phyloP scores from a whole-genome alignment of 345 rosid species.

The Brassica cretica region DNA sequence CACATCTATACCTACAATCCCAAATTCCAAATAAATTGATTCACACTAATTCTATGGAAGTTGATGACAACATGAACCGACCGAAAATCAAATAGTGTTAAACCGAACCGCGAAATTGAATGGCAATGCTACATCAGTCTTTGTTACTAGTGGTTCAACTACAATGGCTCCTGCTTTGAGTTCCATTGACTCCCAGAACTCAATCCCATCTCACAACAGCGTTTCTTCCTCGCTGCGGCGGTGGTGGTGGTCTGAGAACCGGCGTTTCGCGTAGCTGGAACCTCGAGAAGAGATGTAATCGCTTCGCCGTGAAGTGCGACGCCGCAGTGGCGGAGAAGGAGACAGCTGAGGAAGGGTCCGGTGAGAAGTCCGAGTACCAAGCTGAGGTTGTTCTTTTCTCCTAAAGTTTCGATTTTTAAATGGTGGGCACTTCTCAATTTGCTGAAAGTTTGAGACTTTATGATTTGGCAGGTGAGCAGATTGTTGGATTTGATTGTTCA shows the following conservation, averaged over 20 bases:
- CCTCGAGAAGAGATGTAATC: constrained; percentile 46
- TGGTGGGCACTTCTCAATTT: neutral
- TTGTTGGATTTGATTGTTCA: constrained; percentile 82
- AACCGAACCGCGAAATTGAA: too few relatives aligned
- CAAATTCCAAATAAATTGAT: too few relatives aligned
- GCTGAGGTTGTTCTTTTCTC: constrained; percentile 68
- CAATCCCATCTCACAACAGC: too few relatives aligned
- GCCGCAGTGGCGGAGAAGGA: constrained; percentile 90
- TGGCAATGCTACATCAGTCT: too few relatives aligned
- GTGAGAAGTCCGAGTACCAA: constrained; percentile 90
- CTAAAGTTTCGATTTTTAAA: neutral
- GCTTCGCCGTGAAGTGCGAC: constrained; percentile 59
- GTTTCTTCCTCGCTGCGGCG: too few relatives aligned
- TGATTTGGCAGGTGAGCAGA: constrained; percentile 64
- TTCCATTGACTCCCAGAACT: constrained; percentile 45
- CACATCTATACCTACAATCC: too few relatives aligned
- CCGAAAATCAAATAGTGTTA: too few relatives aligned
- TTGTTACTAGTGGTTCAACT: too few relatives aligned
- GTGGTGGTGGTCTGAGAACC: too few relatives aligned
- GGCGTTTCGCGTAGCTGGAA: constrained; percentile 41
- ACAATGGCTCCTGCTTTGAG: constrained; percentile 63
- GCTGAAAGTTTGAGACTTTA: neutral
- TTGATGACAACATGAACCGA: too few relatives aligned
- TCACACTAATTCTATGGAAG: too few relatives aligned
- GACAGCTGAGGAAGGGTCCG: constrained; percentile 40